Conservation (phyloP, 345 rosid genomes). For the Moricandia moricandioides region DNA sequence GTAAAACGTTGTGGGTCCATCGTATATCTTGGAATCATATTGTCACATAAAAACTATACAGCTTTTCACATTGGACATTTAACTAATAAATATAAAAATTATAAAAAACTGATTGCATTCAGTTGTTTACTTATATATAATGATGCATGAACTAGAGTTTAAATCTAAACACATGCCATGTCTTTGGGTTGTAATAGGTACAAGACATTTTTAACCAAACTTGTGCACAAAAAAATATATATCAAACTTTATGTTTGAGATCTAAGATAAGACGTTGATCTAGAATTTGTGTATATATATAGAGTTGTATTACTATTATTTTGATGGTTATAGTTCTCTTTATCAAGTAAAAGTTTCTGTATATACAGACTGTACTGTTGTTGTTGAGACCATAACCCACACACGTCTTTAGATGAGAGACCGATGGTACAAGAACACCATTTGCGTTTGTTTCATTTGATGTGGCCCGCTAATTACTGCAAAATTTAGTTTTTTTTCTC, state of each 20-base stretch:
- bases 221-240: too few relatives aligned
- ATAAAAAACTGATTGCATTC: constrained; percentile 1
- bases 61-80: constrained; percentile 9
- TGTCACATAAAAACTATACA: constrained; percentile 25
- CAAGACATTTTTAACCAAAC: constrained; percentile 16
- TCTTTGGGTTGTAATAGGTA: constrained; percentile 26
- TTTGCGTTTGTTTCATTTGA: constrained; percentile 18
- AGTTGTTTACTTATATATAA: constrained; percentile 9
- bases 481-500: too few relatives aligned
- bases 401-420: constrained; percentile 27
- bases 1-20: constrained; percentile 35
- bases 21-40: constrained; percentile 25
- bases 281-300: not conserved
- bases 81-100: not conserved
- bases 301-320: not conserved
- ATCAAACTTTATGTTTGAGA: constrained; percentile 24
- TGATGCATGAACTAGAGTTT: constrained; percentile 21
- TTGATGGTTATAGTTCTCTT: not conserved
- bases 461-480: constrained; percentile 7
- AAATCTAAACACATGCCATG: constrained; percentile 36
- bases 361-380: constrained; percentile 2
- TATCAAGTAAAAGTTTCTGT: constrained; percentile 10
- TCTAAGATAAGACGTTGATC: constrained; percentile 18
- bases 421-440: constrained; percentile 24
- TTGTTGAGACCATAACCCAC: constrained; percentile 25